These are phyloP conservation scores for Leccinum aurantiacum DNA, from an alignment of 768 basidiomycete genomes.

Conservation along the genomic window DNA sequence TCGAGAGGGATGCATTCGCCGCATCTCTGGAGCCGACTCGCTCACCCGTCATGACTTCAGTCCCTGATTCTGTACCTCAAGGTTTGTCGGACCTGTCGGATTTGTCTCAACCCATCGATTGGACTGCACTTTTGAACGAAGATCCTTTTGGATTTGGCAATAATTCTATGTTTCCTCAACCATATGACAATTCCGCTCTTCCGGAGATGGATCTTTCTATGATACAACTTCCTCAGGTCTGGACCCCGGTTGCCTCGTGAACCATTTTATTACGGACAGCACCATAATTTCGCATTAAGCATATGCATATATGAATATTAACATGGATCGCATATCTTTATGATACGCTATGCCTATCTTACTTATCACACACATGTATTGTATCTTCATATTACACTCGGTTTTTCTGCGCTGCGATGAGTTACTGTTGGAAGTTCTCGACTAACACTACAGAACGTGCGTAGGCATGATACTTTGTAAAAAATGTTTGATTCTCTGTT, in stretches of 20 bases:
- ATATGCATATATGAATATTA: not conserved
- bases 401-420: not conserved
- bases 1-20: not conserved
- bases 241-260: not conserved
- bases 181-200: not conserved
- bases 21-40: not conserved
- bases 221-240: constrained; percentile 5
- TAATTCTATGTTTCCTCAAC: not conserved
- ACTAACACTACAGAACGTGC: too few relatives aligned
- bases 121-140: constrained; percentile 11
- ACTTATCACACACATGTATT: not conserved
- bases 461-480: too few relatives aligned
- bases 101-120: constrained; percentile 13
- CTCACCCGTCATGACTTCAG: not conserved
- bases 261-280: not conserved
- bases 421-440: too few relatives aligned
- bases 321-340: not conserved
- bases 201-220: constrained; percentile 10
- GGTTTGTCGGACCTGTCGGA: not conserved
- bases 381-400: not conserved
- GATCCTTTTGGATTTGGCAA: not conserved
- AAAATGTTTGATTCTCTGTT: not conserved
- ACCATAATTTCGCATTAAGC: not conserved
- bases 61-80: not conserved
- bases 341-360: not conserved